These are phyloP conservation scores for Dactylonectria macrodidyma DNA, from an alignment of 2,329 filamentous ascomycete genomes.

Conservation along the genomic window DNA sequence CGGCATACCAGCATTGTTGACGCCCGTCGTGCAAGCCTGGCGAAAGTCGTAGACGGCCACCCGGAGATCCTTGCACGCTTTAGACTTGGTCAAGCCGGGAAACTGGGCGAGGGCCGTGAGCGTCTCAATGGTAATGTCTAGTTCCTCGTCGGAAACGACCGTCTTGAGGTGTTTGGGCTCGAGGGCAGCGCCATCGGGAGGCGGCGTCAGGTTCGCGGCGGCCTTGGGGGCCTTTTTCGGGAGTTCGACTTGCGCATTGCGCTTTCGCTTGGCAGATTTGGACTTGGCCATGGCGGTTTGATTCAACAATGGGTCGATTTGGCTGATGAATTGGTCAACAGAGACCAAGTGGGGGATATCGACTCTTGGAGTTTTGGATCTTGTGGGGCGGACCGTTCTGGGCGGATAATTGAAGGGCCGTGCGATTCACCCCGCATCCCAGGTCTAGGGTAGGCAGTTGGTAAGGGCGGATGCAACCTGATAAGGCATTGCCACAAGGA, in stretches of 20 bases:
- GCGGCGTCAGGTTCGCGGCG: conserved; percentile 49
- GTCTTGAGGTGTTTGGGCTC: conserved; percentile 67
- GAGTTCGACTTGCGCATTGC: conserved; percentile 52
- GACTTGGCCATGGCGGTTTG: conserved; percentile 57
- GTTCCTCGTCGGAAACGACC: conserved; percentile 74
- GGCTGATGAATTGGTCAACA: no score
- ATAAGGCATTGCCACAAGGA: no score
- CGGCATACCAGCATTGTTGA: conserved; percentile 67
- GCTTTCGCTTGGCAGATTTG: conserved; percentile 64
- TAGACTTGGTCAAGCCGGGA: conserved; percentile 76
- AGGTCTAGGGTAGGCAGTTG: no score
- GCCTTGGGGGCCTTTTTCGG: conserved; percentile 58
- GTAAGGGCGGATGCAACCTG: no score
- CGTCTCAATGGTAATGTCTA: conserved; percentile 78
- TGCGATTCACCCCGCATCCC: no score
- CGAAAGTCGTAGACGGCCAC: conserved; percentile 79
- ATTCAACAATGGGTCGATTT: not conserved
- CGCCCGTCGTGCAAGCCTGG: conserved; percentile 77
- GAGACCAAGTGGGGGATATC: no score
- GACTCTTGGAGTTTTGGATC: no score
- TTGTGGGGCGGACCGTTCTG: no score
- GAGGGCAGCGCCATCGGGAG: conserved; percentile 53
- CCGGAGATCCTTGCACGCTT: conserved; percentile 76
- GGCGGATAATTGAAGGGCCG: no score
- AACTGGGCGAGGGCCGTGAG: conserved; percentile 71